Base-by-base conservation (phyloP, 495 filamentous ascomycete genomes). In the Friedmanniomyces simplex region DNA sequence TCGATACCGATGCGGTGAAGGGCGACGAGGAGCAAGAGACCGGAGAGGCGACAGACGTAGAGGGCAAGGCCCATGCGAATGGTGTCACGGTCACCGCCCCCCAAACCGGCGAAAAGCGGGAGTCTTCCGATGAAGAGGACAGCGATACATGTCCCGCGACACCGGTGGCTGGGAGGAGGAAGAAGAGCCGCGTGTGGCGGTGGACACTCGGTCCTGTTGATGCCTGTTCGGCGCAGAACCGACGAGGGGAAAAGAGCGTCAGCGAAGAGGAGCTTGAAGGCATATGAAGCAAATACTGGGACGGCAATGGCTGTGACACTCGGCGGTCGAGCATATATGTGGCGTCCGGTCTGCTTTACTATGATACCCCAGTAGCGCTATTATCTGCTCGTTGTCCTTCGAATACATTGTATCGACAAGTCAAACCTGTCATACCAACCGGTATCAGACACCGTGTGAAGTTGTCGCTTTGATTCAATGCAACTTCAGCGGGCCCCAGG, bases 141-240 rank as follows among this genome's bases (percentile, higher is more conserved):
- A 68, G 66, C 49, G 68, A 69, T 7, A 68, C 68, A 10, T 76
- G 70, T 41, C 76, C 79, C 1, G 73, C 74, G 37, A 80, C 76
- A 10, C 77, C 79, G 3, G 70, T 73, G 4, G 75, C 76, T 22
- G 70, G 68, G 24, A 73, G 77, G 1, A 65, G 65, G 54, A 82
- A 81, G 54, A 75, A 76, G 22, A 72, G 75, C 4, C 66, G 79
- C 20, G 74, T 79, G 63, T 82, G 80, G 80, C 67, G 69, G 50
- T 82, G 80, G 80, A 82, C 80, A 2, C 62, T 82, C 16, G 78
- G 72, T 0, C 74, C 79, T 7, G 52, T 66, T 14, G 43, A 39
- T 7, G 41, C 21, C 18, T 1, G 37, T 12, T 12, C 21, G 32
- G 25, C 43, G 36, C 39, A 42, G 11, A 12, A 39, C 4, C 25